Conservation (phyloP, 2,329 filamentous ascomycete species). For the Microsporum ferrugineum region DNA sequence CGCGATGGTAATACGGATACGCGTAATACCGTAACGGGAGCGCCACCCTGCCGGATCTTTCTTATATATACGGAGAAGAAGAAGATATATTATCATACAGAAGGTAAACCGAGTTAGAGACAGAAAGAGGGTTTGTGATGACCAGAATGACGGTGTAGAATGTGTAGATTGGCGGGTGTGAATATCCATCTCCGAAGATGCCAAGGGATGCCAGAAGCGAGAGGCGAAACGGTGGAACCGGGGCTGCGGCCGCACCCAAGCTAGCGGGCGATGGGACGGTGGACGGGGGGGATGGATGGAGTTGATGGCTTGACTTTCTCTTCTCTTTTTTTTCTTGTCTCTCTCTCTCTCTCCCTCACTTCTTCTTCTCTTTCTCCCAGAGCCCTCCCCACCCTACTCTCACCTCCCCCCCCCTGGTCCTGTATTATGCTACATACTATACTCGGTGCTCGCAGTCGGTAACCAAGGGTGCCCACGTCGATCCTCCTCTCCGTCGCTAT, state of each 20-base stretch:
- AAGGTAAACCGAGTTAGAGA: neutral
- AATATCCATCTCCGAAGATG: neutral
- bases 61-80: neutral
- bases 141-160: no score
- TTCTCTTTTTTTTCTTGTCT: neutral
- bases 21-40: neutral
- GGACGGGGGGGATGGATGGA: neutral
- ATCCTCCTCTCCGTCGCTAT: neutral
- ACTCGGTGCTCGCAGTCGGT: neutral
- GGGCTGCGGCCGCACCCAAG: neutral
- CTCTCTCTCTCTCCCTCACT: neutral
- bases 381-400: neutral
- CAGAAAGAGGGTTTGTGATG: neutral
- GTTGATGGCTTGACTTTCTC: neutral
- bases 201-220: conserved; percentile 2
- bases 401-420: neutral
- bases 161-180: neutral
- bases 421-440: no score
- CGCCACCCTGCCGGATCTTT: neutral
- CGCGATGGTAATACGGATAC: neutral
- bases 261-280: conserved; percentile 1
- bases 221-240: conserved; percentile 4
- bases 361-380: neutral
- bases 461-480: conserved; percentile 3
- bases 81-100: neutral